Percentiles rank a stretch among this genome's conserved stretches.
phyloP scores from a whole-genome alignment of 2,329 filamentous ascomycete species.

The Cladosporium oxysporum region DNA sequence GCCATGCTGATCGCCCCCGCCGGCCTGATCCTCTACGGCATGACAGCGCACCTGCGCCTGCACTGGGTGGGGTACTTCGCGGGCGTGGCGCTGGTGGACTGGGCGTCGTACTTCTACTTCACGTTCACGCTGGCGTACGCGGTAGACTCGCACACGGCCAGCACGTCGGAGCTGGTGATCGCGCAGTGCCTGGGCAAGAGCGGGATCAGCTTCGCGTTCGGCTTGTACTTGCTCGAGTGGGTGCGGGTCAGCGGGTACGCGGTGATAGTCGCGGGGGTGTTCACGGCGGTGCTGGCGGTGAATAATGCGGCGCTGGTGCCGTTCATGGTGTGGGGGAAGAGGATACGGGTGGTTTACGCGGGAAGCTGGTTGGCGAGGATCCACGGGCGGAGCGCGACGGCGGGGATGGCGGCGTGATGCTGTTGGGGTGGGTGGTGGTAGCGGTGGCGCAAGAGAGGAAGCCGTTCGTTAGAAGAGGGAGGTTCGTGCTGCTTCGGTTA shows the following conservation, averaged over 20 bases:
- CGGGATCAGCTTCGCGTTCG: constrained; percentile 38
- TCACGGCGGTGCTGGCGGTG: constrained; percentile 36
- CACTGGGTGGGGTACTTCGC: constrained; percentile 44
- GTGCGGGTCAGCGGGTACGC: constrained; percentile 37
- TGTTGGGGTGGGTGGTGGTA: neutral
- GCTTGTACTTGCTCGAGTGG: constrained; percentile 41
- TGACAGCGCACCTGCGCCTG: constrained; percentile 36
- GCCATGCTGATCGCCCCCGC: constrained; percentile 39
- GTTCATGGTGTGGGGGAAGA: constrained; percentile 41
- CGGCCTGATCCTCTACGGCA: constrained; percentile 40
- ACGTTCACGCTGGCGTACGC: constrained; percentile 61
- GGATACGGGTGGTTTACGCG: constrained; percentile 34
- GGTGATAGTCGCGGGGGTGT: constrained; percentile 40
- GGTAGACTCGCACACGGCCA: constrained; percentile 59
- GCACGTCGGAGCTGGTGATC: constrained; percentile 64
- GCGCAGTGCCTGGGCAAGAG: constrained; percentile 42
- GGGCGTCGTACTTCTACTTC: constrained; percentile 40
- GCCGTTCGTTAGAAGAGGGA: neutral
- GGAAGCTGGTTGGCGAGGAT: constrained; percentile 37
- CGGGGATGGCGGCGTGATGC: constrained; percentile 26
- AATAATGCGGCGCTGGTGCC: constrained; percentile 39
- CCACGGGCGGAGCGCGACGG: constrained; percentile 31
- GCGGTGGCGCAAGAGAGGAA: neutral
- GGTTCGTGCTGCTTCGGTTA: neutral
- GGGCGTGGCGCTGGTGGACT: constrained; percentile 40